Base-by-base conservation (phyloP, 2,329 filamentous ascomycete species). In the Fusarium sp. region DNA sequence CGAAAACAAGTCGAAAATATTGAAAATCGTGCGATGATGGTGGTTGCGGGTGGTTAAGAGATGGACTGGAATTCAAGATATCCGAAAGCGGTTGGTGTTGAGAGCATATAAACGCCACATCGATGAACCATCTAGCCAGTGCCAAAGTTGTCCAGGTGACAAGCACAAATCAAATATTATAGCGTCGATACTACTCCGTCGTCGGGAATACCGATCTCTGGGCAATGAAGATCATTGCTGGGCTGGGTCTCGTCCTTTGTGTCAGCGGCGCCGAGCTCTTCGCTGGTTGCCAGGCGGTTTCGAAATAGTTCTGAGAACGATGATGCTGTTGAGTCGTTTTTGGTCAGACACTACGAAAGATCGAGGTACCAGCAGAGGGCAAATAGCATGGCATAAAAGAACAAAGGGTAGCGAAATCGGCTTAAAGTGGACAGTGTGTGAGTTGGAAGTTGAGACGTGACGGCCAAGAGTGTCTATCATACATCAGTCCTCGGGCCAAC, bases 61-160 rank as follows among this genome's bases (percentile, higher is more conserved):
- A 66, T 70, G 42, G 62, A 69, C 67, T 76, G 73, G 71, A 75
- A 74, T 76, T 74, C 71, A 64, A 72, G 71, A 63, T 69, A 72
- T 60, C 73, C 64, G 60, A 74, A 75, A 65, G 58, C 71, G 73
- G 73, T 75, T 76, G 73, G 63, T 72, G 71, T 76, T 74, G 73
- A 74, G 73, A 74, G 73, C 47, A 67, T 74, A 69, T 69, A 42
- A 65, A 53, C 72, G 72, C 72, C 72, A 74, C 72, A 58, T 62
- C 32, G 18, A 63, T 42, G 44, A 72, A 57, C 53, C 47, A 67
- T 63, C 57, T 53, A 52, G 60, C 56, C 60, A 72, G 60, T 60
- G n/a, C 49, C 60, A 72, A 74, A 72, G 72, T 74, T 63, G 72
- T 72, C 72, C 68, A 74, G 72, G 72, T 74, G 72, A 74, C 52